Conservation (phyloP, 129 eudicot species). For the Flaveria ramosissima region DNA sequence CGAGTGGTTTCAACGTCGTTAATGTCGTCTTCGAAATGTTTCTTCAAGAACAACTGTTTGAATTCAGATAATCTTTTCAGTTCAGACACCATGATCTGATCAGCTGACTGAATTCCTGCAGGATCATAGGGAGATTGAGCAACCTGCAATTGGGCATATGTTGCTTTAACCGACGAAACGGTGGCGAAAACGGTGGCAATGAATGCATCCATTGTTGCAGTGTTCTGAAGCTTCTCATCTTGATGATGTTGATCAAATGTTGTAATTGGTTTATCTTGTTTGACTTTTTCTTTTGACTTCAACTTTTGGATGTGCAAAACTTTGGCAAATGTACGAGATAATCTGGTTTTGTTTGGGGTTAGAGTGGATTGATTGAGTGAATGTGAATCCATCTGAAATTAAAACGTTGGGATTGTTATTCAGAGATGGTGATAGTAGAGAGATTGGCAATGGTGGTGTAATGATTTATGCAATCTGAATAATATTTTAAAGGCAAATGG, state of each 20-base stretch:
- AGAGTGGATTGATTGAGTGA: slow-evolving; percentile 44
- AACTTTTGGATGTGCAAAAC: slow-evolving; percentile 54
- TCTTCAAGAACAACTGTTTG: slow-evolving; percentile 63
- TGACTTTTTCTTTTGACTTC: slow-evolving; percentile 33
- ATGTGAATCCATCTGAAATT: slow-evolving; percentile 75
- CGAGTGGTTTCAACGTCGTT: slow-evolving; percentile 51
- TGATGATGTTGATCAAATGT: slow-evolving; percentile 30
- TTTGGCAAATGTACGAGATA: slow-evolving; percentile 70
- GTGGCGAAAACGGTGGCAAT: slow-evolving; percentile 71
- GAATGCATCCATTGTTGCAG: slow-evolving; percentile 55
- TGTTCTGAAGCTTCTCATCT: slow-evolving; percentile 37
- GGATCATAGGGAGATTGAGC: slow-evolving; percentile 84
- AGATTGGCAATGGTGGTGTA: slow-evolving; percentile 21
- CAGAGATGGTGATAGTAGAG: background rate
- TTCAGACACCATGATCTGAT: slow-evolving; percentile 67
- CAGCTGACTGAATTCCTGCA: slow-evolving; percentile 77
- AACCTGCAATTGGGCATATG: slow-evolving; percentile 69
- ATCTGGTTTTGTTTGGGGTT: slow-evolving; percentile 52
- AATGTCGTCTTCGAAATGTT: slow-evolving; percentile 54
- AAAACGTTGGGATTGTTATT: slow-evolving; percentile 1
- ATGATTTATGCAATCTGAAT: slow-evolving; percentile 21
- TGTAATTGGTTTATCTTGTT: slow-evolving; percentile 20
- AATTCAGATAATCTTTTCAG: slow-evolving; percentile 65
- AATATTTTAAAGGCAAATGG: slow-evolving; percentile 18
- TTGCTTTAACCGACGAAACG: slow-evolving; percentile 69